These are phyloP conservation scores for Rhodotorula toruloides DNA, from an alignment of 768 basidiomycete species.

Conservation along the genomic window DNA sequence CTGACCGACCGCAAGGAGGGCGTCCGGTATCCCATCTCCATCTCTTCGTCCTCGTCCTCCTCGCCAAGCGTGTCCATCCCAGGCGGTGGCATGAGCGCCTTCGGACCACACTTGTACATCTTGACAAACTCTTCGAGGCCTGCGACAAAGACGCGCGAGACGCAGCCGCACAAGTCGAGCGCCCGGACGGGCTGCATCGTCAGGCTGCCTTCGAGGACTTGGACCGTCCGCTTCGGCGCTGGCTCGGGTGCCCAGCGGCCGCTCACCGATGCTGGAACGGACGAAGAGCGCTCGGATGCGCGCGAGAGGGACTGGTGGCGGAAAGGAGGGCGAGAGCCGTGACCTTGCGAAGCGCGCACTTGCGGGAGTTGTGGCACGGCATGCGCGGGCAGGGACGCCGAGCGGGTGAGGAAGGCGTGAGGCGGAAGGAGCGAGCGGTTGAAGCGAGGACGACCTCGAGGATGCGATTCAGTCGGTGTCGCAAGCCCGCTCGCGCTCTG, in stretches of 20 bases:
- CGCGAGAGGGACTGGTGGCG: neutral
- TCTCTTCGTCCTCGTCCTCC: constrained; percentile 49
- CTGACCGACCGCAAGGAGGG: constrained; percentile 44
- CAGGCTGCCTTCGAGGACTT: constrained; percentile 55
- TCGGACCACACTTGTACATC: constrained; percentile 50
- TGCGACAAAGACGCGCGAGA: constrained; percentile 81
- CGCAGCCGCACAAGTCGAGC: constrained; percentile 88
- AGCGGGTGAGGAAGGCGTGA: neutral
- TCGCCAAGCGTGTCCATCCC: constrained; percentile 6
- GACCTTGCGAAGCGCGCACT: neutral
- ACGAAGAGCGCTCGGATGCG: constrained; percentile 26
- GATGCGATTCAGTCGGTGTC: neutral
- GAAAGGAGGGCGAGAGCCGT: neutral
- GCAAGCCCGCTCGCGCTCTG: neutral
- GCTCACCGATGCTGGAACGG: constrained; percentile 23
- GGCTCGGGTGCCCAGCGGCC: constrained; percentile 14
- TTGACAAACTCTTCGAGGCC: constrained; percentile 78
- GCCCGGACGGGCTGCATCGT: constrained; percentile 62
- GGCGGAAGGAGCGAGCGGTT: constrained; percentile 12
- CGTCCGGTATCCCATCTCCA: constrained; percentile 47
- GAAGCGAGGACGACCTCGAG: neutral
- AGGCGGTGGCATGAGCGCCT: constrained; percentile 46
- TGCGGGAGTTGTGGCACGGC: constrained; percentile 44
- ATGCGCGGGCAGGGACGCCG: constrained; percentile 51
- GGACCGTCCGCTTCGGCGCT: constrained; percentile 45